phyloP scores from a whole-genome alignment of 257 asterid genomes.

The Solanum habrochaites region DNA sequence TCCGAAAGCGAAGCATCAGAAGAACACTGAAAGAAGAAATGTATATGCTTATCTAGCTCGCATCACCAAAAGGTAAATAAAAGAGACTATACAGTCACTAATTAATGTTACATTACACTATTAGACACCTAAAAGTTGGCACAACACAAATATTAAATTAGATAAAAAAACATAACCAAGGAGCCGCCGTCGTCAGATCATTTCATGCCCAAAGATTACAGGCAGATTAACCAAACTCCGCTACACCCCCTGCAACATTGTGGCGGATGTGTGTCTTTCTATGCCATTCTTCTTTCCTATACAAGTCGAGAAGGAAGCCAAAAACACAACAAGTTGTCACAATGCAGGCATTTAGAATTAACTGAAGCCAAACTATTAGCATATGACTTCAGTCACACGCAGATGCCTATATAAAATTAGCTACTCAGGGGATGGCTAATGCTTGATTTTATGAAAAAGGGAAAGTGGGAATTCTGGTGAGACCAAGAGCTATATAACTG shows the following conservation, averaged over 20 bases:
- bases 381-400: neutral
- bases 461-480: neutral
- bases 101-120: neutral
- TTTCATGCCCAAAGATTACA: too few relatives aligned
- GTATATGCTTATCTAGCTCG: neutral
- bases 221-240: constrained; percentile 87
- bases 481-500: neutral
- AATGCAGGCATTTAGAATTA: neutral
- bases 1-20: constrained; percentile 30
- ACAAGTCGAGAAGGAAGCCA: neutral
- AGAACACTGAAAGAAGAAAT: neutral
- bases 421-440: neutral
- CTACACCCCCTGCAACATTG: constrained; percentile 93
- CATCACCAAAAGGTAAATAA: neutral
- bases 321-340: neutral
- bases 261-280: constrained; percentile 94
- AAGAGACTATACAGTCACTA: neutral
- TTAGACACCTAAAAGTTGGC: neutral
- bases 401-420: neutral
- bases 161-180: constrained; percentile 51
- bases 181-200: constrained; percentile 96
- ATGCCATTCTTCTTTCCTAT: constrained; percentile 78
- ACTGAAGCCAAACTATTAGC: neutral
- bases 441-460: neutral
- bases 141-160: neutral